Percentiles rank a stretch among this genome's conserved stretches.
phyloP scores from a whole-genome alignment of 2,329 filamentous ascomycete genomes.

The Geosmithia morbida region DNA sequence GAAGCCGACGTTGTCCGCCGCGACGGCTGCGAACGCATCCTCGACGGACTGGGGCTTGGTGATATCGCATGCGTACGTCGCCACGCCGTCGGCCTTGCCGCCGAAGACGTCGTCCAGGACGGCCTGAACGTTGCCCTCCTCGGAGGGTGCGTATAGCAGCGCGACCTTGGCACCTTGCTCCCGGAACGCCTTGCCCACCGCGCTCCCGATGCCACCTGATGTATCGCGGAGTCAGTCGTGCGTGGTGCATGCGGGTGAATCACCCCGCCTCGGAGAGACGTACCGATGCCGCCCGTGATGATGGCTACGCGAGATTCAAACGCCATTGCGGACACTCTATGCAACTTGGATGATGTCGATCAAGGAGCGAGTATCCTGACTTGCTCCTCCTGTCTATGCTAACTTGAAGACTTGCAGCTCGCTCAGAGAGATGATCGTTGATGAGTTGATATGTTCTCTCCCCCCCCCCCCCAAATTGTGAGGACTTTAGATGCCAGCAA shows the following conservation, averaged over 20 bases:
- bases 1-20: constrained; percentile 1
- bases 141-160: constrained; percentile 5
- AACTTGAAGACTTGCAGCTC: no score
- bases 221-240: background rate
- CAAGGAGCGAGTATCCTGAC: no score
- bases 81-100: background rate
- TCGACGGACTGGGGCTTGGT: constrained; percentile 2
- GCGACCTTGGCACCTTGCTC: constrained; percentile 3
- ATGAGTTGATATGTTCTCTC: no score
- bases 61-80: constrained; percentile 4
- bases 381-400: no score
- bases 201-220: constrained; percentile 4
- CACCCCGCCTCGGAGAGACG: background rate
- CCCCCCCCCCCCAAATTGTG: no score
- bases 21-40: constrained; percentile 3
- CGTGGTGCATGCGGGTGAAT: background rate
- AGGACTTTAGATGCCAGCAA: no score
- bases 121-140: constrained; percentile 1
- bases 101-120: constrained; percentile 3
- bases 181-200: constrained; percentile 2
- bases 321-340: background rate
- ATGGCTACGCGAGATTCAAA: constrained; percentile 1
- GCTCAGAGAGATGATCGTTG: no score
- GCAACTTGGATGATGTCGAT: background rate
- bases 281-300: constrained; percentile 5